Conservation (phyloP, 805 yeast genomes). For the Myxozyma sirexii region DNA sequence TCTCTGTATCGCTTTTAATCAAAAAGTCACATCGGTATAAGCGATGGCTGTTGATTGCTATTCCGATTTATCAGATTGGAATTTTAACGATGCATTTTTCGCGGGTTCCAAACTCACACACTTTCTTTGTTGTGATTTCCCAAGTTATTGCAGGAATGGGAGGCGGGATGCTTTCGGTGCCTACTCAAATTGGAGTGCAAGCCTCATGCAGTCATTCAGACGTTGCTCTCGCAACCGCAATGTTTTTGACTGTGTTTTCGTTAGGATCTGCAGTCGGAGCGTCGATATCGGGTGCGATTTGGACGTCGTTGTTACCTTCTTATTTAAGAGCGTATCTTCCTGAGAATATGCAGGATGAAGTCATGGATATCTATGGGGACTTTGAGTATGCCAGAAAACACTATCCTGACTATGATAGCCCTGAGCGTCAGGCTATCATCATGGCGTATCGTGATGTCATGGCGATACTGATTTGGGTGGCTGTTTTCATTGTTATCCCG, state of each 20-base stretch:
- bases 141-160: constrained; percentile 61
- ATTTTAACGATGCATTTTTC: constrained; percentile 56
- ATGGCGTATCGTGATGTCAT: constrained; percentile 29
- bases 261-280: constrained; percentile 64
- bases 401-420: constrained; percentile 25
- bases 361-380: constrained; percentile 27
- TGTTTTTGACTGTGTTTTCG: constrained; percentile 57
- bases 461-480: constrained; percentile 30
- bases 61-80: constrained; percentile 55
- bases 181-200: constrained; percentile 58
- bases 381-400: constrained; percentile 26
- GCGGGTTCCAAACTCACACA: constrained; percentile 51
- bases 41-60: constrained; percentile 57
- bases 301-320: constrained; percentile 58
- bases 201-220: constrained; percentile 50
- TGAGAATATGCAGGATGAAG: constrained; percentile 39
- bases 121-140: constrained; percentile 59
- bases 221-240: constrained; percentile 58
- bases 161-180: constrained; percentile 63
- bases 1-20: constrained; percentile 55
- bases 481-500: constrained; percentile 18
- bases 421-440: constrained; percentile 21
- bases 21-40: constrained; percentile 53
- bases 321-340: constrained; percentile 44
- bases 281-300: constrained; percentile 62